Conservation (phyloP, 2,329 filamentous ascomycete species). For the Microthyrium microscopicum region DNA sequence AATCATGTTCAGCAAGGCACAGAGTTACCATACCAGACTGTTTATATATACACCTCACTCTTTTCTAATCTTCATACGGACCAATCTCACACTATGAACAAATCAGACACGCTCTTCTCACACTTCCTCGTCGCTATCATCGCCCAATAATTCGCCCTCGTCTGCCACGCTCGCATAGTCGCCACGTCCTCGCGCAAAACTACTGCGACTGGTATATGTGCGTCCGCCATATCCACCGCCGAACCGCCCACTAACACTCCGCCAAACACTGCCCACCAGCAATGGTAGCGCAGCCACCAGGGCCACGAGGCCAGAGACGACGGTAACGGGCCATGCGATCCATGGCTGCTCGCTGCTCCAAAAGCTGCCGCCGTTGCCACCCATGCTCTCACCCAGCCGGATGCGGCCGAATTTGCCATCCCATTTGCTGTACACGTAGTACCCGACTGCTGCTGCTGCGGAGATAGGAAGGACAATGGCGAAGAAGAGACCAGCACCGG, state of each 20-base stretch:
- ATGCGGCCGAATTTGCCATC: constrained; percentile 79
- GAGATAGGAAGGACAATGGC: constrained; percentile 62
- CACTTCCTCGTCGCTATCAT: constrained; percentile 75
- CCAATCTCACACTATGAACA: too few relatives aligned
- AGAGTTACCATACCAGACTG: too few relatives aligned
- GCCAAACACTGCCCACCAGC: constrained; percentile 56
- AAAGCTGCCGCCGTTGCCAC: constrained; percentile 12
- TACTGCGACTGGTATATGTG: constrained; percentile 74
- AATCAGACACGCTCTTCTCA: too few relatives aligned
- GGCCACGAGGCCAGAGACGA: constrained; percentile 37
- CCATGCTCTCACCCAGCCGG: constrained; percentile 53
- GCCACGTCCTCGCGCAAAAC: constrained; percentile 72
- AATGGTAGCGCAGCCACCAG: constrained; percentile 43
- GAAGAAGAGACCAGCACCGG: constrained; percentile 66
- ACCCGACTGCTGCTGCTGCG: constrained; percentile 57
- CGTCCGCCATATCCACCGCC: constrained; percentile 40
- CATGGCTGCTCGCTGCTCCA: constrained; percentile 49
- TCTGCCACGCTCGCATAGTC: constrained; percentile 83
- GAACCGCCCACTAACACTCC: constrained; percentile 35
- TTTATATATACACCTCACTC: too few relatives aligned
- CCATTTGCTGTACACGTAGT: constrained; percentile 75
- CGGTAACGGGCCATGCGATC: constrained; percentile 55
- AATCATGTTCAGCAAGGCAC: too few relatives aligned
- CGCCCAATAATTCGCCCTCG: constrained; percentile 83
- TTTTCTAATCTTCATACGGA: too few relatives aligned